Evolutionary conservation across 768 basidiomycete genomes (phyloP).

Genomic region (Lactarius deliciosus): DNA sequence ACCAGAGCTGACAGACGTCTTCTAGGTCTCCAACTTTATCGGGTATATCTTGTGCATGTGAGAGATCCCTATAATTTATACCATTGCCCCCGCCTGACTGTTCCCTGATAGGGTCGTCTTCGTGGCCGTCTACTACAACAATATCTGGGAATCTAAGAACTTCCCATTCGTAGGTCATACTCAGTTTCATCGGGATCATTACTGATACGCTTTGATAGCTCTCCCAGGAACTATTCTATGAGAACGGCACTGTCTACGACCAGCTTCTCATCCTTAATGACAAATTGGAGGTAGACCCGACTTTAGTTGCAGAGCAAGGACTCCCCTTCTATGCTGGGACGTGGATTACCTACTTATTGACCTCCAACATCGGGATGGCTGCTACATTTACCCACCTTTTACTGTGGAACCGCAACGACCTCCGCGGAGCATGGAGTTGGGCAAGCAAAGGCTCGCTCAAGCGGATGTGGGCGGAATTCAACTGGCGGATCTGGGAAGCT

Average conservation of each 20-base stretch:
- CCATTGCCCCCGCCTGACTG: neutral
- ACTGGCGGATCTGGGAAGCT: conserved; percentile 44
- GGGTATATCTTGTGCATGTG: conserved; percentile 55
- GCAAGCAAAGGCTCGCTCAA: conserved; percentile 39
- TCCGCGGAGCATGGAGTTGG: conserved; percentile 50
- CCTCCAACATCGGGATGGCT: conserved; percentile 49
- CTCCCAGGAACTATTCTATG: conserved; percentile 32
- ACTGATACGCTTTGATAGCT: conserved; percentile 20
- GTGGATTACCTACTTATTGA: conserved; percentile 47
- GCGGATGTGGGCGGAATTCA: conserved; percentile 38
- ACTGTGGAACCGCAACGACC: conserved; percentile 48
- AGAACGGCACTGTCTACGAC: conserved; percentile 32
- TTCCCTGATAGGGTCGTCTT: conserved; percentile 30
- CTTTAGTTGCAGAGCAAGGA: conserved; percentile 43
- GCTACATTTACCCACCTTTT: conserved; percentile 50
- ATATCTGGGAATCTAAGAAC: conserved; percentile 32
- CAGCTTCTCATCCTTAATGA: conserved; percentile 38
- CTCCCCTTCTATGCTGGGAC: conserved; percentile 50
- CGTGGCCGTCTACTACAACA: conserved; percentile 33
- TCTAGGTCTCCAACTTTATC: conserved; percentile 47
- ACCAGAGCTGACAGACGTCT: neutral
- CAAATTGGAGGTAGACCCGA: conserved; percentile 44
- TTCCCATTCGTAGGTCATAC: conserved; percentile 24
- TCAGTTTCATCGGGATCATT: neutral
- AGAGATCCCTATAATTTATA: conserved; percentile 20